Percentiles rank a stretch among this genome's conserved stretches.
phyloP scores from a whole-genome alignment of 2,329 filamentous ascomycete species.

The Pleurostoma richardsiae region DNA sequence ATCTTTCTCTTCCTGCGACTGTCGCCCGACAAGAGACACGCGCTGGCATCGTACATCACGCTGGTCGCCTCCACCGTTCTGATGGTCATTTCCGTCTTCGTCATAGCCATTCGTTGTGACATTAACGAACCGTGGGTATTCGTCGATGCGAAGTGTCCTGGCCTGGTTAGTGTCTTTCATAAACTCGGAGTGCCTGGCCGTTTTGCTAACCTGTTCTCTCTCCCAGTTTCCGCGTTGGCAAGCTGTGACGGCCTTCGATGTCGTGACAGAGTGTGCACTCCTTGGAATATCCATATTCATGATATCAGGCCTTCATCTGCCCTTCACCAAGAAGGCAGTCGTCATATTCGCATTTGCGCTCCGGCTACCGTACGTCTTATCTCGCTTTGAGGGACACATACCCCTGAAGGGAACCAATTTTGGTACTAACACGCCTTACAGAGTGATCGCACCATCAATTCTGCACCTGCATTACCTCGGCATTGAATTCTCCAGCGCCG shows the following conservation, averaged over 20 bases:
- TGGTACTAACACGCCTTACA: conserved; percentile 10
- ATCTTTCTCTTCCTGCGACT: conserved; percentile 36
- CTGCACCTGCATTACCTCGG: conserved; percentile 30
- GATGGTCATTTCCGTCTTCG: conserved; percentile 29
- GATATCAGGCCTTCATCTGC: conserved; percentile 30
- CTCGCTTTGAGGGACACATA: no score
- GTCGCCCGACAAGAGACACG: conserved; percentile 34
- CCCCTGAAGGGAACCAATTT: not conserved
- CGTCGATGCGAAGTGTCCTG: conserved; percentile 19
- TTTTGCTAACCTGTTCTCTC: not conserved
- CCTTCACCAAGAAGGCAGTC: conserved; percentile 26
- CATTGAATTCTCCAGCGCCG: conserved; percentile 19
- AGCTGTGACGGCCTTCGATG: conserved; percentile 29
- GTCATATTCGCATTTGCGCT: conserved; percentile 33
- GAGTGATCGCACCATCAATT: conserved; percentile 30
- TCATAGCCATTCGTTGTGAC: conserved; percentile 33
- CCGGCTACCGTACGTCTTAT: conserved; percentile 27
- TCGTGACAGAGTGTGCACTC: conserved; percentile 29
- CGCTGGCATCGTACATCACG: conserved; percentile 24
- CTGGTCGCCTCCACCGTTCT: conserved; percentile 28
- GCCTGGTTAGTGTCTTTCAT: conserved; percentile 19
- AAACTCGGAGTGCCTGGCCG: not conserved
- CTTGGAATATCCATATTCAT: conserved; percentile 28
- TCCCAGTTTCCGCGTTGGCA: conserved; percentile 30
- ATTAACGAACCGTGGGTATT: conserved; percentile 27